A percentile compares a stretch with the other conserved stretches of the same genome.
Evolutionary conservation across 192 early-diverging fungal species (phyloP).

Genomic region (Gamsiella multidivaricata): DNA sequence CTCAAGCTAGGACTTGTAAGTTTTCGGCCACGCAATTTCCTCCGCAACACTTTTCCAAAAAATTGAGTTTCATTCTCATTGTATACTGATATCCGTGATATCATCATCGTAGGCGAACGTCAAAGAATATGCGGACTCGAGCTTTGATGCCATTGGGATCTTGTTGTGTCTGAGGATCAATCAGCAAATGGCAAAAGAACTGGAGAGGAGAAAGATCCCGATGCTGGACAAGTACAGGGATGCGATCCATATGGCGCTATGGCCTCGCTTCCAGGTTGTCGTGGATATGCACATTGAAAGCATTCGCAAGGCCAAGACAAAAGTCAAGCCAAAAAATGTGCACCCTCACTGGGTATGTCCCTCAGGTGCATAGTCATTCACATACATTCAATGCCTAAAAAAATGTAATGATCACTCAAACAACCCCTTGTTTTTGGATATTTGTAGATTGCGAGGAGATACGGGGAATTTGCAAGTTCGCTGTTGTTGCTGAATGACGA

Average conservation of each 20-base stretch:
- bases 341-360: slow-evolving; percentile 86
- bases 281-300: slow-evolving; percentile 95
- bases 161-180: slow-evolving; percentile 92
- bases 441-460: slow-evolving; percentile 82
- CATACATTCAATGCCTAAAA: neutral
- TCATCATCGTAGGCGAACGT: slow-evolving; percentile 58
- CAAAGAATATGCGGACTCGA: slow-evolving; percentile 78
- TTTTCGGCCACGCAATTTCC: no score
- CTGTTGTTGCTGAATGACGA: slow-evolving; percentile 91
- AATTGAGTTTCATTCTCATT: no score
- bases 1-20: slow-evolving; percentile 75
- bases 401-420: neutral
- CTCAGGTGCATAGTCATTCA: neutral
- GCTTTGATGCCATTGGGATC: slow-evolving; percentile 90
- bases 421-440: neutral
- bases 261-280: slow-evolving; percentile 87
- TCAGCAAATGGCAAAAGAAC: slow-evolving; percentile 79
- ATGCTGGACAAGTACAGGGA: slow-evolving; percentile 89
- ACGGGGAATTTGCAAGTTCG: slow-evolving; percentile 93
- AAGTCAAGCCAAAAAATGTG: slow-evolving; percentile 75
- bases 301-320: slow-evolving; percentile 77
- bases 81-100: no score
- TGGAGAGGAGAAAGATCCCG: slow-evolving; percentile 80
- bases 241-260: slow-evolving; percentile 91
- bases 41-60: no score